These are phyloP conservation scores for Pseudogymnoascus sp. DNA, from an alignment of 2,329 filamentous ascomycete genomes.

Conservation along the genomic window DNA sequence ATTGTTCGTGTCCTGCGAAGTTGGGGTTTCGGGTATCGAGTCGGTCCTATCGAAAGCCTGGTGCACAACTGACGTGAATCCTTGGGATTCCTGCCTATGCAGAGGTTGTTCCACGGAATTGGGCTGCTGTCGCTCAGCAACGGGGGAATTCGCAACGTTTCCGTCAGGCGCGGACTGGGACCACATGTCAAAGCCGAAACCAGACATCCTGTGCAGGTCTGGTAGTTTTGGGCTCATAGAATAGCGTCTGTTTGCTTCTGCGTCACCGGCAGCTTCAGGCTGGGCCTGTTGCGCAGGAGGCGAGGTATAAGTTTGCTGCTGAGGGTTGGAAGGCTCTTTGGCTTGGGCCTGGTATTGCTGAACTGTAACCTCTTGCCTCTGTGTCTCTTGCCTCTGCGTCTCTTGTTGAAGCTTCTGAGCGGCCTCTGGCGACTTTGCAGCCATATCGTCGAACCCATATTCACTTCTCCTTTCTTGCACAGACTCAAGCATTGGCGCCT, in stretches of 20 bases:
- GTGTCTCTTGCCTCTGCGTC: constrained; percentile 21
- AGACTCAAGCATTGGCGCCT: constrained; percentile 39
- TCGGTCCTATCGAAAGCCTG: constrained; percentile 53
- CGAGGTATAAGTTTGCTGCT: not conserved
- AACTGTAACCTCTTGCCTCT: constrained; percentile 8
- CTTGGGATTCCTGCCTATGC: constrained; percentile 44
- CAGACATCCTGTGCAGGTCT: constrained; percentile 48
- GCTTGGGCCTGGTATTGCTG: not conserved
- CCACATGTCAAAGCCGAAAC: constrained; percentile 52
- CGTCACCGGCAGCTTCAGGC: constrained; percentile 12
- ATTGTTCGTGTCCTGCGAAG: constrained; percentile 37
- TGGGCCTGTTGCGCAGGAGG: constrained; percentile 10
- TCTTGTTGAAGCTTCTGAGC: not conserved
- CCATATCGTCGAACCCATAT: constrained; percentile 41
- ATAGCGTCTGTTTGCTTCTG: constrained; percentile 16
- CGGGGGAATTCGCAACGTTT: constrained; percentile 9
- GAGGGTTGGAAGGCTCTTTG: not conserved
- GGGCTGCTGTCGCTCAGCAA: not conserved
- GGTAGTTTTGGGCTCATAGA: constrained; percentile 51
- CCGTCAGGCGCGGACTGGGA: constrained; percentile 21
- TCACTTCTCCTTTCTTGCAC: constrained; percentile 52
- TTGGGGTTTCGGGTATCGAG: constrained; percentile 40
- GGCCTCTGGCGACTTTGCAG: constrained; percentile 18
- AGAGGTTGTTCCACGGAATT: constrained; percentile 23
- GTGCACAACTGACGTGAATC: constrained; percentile 52